These are phyloP conservation scores for Maudiozyma serrabonitensis DNA, from an alignment of 805 yeast genomes.

Conservation along the genomic window DNA sequence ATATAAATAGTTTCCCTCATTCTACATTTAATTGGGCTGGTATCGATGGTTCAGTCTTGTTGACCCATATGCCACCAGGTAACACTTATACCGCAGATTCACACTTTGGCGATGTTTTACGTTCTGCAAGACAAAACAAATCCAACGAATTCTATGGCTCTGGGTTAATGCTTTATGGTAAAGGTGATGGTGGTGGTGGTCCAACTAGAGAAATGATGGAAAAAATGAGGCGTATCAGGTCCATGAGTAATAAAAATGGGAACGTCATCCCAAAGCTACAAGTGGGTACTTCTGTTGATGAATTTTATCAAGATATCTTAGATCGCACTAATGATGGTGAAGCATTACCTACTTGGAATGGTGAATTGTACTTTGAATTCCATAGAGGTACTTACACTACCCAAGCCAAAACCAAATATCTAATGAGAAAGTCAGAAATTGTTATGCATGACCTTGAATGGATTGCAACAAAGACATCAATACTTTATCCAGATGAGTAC, in stretches of 20 bases:
- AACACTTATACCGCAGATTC: slow-evolving; percentile 93
- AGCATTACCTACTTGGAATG: slow-evolving; percentile 76
- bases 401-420: slow-evolving; percentile 76
- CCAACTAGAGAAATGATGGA: slow-evolving; percentile 92
- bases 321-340: slow-evolving; percentile 54
- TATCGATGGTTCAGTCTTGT: slow-evolving; percentile 83
- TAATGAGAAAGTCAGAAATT: slow-evolving; percentile 68
- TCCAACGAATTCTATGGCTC: slow-evolving; percentile 72
- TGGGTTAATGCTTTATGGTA: slow-evolving; percentile 76
- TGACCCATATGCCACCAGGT: slow-evolving; percentile 97
- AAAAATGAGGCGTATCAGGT: slow-evolving; percentile 84
- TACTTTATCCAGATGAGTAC: slow-evolving; percentile 38
- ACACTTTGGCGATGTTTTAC: slow-evolving; percentile 81
- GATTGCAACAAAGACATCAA: slow-evolving; percentile 67
- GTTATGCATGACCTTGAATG: slow-evolving; percentile 79
- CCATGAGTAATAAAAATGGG: slow-evolving; percentile 72
- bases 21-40: slow-evolving; percentile 94
- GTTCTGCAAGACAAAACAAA: slow-evolving; percentile 75
- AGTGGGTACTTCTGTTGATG: slow-evolving; percentile 62
- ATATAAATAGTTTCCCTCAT: slow-evolving; percentile 82
- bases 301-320: slow-evolving; percentile 62
- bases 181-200: slow-evolving; percentile 99
- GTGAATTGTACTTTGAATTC: slow-evolving; percentile 88
- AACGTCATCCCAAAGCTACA: slow-evolving; percentile 67
- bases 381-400: slow-evolving; percentile 97